These are phyloP conservation scores for Xylaria hypoxylon DNA, from an alignment of 2,329 filamentous ascomycete genomes.

Conservation along the genomic window DNA sequence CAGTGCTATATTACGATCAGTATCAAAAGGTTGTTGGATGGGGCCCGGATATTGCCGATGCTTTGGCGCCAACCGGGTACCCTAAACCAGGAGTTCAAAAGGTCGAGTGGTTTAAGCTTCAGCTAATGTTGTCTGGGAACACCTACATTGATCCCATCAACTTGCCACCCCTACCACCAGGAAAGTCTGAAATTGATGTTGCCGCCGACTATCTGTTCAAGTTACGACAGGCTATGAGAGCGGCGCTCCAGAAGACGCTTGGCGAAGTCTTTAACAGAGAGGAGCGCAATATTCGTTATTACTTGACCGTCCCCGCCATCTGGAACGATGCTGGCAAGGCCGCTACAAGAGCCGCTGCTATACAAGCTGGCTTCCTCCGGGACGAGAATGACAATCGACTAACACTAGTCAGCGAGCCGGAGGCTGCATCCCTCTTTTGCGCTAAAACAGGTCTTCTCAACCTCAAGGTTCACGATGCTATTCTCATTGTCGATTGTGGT, in stretches of 20 bases:
- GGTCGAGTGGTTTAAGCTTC: conserved; percentile 99
- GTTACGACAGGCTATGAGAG: conserved; percentile 94
- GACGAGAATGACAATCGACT: conserved; percentile 98
- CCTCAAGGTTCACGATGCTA: conserved; percentile 98
- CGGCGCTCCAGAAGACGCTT: conserved; percentile 93
- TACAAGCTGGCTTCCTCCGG: conserved; percentile 94
- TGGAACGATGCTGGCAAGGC: conserved; percentile 99
- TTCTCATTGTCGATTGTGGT: conserved; percentile 97
- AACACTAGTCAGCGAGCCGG: conserved; percentile 94
- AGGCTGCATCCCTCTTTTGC: conserved; percentile 97
- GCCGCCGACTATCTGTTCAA: conserved; percentile 99
- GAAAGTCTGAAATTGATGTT: conserved; percentile 98
- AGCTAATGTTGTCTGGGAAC: conserved; percentile 98
- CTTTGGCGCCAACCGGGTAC: conserved; percentile 94
- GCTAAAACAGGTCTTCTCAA: conserved; percentile 96
- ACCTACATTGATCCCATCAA: conserved; percentile 99
- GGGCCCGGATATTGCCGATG: conserved; percentile 98
- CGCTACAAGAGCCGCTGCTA: conserved; percentile 92
- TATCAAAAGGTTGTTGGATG: conserved; percentile 99
- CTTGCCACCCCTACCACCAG: conserved; percentile 93
- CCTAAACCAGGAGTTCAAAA: conserved; percentile 98
- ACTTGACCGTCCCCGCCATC: conserved; percentile 97
- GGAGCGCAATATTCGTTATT: conserved; percentile 97
- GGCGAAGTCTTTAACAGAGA: conserved; percentile 98
- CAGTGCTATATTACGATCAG: conserved; percentile 99